Evolutionary conservation across 2,329 filamentous ascomycete genomes (phyloP).

Genomic region (Pestalotiopsis sp.): DNA sequence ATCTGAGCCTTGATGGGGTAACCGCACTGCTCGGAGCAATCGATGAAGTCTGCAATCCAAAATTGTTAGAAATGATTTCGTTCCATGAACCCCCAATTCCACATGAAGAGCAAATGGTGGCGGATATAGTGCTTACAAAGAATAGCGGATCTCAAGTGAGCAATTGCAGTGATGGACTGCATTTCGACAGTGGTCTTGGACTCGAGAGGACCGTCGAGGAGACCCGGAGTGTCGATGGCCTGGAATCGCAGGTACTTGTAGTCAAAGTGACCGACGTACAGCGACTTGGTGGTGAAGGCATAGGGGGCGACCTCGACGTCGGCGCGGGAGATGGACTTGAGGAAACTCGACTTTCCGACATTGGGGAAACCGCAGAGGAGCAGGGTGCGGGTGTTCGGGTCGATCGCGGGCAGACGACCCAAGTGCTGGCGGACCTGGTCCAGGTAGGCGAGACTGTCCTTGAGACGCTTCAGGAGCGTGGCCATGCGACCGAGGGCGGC

Average conservation of each 20-base stretch:
- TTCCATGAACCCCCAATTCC: neutral
- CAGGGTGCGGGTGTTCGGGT: conserved; percentile 93
- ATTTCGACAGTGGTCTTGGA: conserved; percentile 99
- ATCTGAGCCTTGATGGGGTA: conserved; percentile 93
- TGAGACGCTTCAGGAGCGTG: conserved; percentile 90
- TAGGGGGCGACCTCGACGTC: conserved; percentile 98
- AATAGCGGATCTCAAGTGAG: conserved; percentile 91
- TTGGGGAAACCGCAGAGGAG: conserved; percentile 98
- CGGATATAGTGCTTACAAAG: conserved; percentile 47
- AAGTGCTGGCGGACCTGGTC: conserved; percentile 97
- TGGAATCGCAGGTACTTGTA: conserved; percentile 83
- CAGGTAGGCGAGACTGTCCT: conserved; percentile 91
- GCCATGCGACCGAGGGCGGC: conserved; percentile 97
- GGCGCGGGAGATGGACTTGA: conserved; percentile 87
- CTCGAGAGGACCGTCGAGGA: conserved; percentile 93
- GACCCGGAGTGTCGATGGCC: conserved; percentile 94
- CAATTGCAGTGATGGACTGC: conserved; percentile 97
- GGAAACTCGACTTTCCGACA: conserved; percentile 94
- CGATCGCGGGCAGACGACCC: conserved; percentile 95
- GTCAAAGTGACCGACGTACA: conserved; percentile 97
- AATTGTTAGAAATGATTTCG: neutral
- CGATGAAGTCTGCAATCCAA: conserved; percentile 72
- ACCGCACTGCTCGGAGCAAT: conserved; percentile 67
- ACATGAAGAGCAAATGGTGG: neutral
- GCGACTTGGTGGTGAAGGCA: conserved; percentile 95